Percentiles rank a stretch among this genome's conserved stretches.
Conservation (phyloP, 1,284 basidiomycete species). For the Naganishia sp. region DNA sequence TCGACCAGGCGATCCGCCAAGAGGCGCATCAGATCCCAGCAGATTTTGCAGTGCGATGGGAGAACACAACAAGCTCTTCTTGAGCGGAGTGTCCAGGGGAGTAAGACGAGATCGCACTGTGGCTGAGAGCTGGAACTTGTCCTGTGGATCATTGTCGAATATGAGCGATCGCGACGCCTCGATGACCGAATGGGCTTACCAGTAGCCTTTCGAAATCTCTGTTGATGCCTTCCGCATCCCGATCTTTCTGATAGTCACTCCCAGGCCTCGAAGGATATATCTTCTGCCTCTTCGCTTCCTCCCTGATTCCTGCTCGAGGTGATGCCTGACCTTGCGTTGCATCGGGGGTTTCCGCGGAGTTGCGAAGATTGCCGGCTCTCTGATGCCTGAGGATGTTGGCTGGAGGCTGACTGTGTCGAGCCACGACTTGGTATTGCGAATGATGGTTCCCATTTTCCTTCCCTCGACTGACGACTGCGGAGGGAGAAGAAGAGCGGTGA, state of each 20-base stretch:
- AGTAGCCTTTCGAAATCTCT: conserved; percentile 33
- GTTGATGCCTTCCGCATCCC: conserved; percentile 25
- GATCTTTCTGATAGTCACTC: neutral
- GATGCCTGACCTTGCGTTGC: neutral
- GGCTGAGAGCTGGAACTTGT: conserved; percentile 30
- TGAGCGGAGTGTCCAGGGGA: conserved; percentile 35
- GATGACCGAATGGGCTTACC: conserved; percentile 16
- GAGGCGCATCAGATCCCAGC: neutral
- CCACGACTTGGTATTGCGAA: neutral
- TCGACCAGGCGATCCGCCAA: conserved; percentile 1
- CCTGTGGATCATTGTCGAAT: neutral
- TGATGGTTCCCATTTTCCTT: conserved; percentile 6
- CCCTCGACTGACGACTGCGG: neutral
- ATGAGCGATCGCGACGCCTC: neutral
- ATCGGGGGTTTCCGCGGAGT: neutral
- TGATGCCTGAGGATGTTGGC: neutral
- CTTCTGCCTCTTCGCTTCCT: neutral
- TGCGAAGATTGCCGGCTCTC: neutral
- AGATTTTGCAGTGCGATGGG: conserved; percentile 23
- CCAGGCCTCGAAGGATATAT: neutral
- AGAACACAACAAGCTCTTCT: conserved; percentile 31
- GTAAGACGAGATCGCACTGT: conserved; percentile 32
- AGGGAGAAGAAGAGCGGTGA: conserved; percentile 19
- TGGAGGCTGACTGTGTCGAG: conserved; percentile 2
- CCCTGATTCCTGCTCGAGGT: conserved; percentile 15